Conservation (phyloP, 2,329 filamentous ascomycete genomes). For the Diaporthe citriasiana region DNA sequence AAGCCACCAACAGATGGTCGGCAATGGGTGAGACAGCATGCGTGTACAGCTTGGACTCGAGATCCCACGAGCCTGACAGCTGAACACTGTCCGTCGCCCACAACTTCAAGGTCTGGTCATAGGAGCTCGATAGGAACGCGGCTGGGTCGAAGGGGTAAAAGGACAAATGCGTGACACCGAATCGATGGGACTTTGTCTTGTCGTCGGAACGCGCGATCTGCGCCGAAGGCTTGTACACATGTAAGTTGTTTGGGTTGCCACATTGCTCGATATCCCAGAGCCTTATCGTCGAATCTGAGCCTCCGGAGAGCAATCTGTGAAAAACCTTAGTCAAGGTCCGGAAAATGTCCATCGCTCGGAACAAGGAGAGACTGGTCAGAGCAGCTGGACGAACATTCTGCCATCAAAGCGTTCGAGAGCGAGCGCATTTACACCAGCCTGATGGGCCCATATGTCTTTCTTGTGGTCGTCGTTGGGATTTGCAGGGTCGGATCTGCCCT, state of each 20-base stretch:
- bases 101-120: conserved; percentile 82
- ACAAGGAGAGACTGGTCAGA: conserved; percentile 4
- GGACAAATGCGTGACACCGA: conserved; percentile 81
- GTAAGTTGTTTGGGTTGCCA: conserved; percentile 58
- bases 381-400: conserved; percentile 67
- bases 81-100: conserved; percentile 76
- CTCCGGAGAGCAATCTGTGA: conserved; percentile 82
- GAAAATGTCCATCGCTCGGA: not conserved
- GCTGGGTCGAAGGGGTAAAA: conserved; percentile 85
- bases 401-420: conserved; percentile 88
- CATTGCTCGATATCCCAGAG: conserved; percentile 87
- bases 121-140: conserved; percentile 83
- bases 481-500: conserved; percentile 40
- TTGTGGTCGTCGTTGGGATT: conserved; percentile 49
- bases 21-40: conserved; percentile 84
- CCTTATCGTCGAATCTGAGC: conserved; percentile 85
- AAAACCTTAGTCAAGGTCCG: conserved; percentile 35
- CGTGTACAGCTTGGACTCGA: conserved; percentile 79
- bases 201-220: conserved; percentile 60
- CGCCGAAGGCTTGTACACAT: conserved; percentile 68
- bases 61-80: conserved; percentile 75
- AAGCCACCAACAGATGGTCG: conserved; percentile 83
- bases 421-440: conserved; percentile 83
- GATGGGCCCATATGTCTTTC: conserved; percentile 74
- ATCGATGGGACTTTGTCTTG: conserved; percentile 64